Evolutionary conservation across 2,329 filamentous ascomycete species (phyloP), one percentile per base, ranked within the genome.

Genomic region (Trichoderma asperellum): DNA sequence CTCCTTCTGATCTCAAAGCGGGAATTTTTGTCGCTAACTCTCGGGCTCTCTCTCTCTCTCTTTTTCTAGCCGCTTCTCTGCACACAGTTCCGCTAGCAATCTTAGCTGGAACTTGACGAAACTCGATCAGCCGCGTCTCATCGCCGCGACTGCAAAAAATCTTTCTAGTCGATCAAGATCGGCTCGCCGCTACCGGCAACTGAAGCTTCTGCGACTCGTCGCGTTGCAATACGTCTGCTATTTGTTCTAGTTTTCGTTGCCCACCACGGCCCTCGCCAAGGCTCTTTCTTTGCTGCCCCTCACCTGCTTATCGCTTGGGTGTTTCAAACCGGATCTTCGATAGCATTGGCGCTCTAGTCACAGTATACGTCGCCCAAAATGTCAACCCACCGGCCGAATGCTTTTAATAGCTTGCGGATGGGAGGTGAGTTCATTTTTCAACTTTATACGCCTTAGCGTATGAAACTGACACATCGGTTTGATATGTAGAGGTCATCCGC

Each of bases 341-440:
- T 77, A 74, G 74, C 75, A 73, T 72, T 69, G 70, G 72, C 73
- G 73, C 69, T 59, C 74, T 73, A 74, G 73, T 74, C 73, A 72
- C 73, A 72, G 73, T 68, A 69, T 70, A 73, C 70, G 72, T 69
- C 55, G 65, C 72, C 72, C 73, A 79, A 73, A 69, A 97, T 97
- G 94, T 94, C 93, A 86, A 91, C 94, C 83, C 96, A 91, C 85
- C 89, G 94, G 86, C 92, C 94, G 82, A 92, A 93, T 87, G 91
- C 93, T 79, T 97, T 98, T 84, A 88, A 86, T 79, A 87, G 84
- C 77, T 81, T 98, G 86, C 92, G 95, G 85, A 97, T 98, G 94
- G 96, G 95, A 89, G 96, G 95, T 97, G 87, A 91, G 93, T 77
- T 56, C 34, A 55, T 14, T 43, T 8, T 37, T 6, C 16, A n/a